Evolutionary conservation across 768 basidiomycete species (phyloP).

Genomic region (Rhodocollybia butyracea): DNA sequence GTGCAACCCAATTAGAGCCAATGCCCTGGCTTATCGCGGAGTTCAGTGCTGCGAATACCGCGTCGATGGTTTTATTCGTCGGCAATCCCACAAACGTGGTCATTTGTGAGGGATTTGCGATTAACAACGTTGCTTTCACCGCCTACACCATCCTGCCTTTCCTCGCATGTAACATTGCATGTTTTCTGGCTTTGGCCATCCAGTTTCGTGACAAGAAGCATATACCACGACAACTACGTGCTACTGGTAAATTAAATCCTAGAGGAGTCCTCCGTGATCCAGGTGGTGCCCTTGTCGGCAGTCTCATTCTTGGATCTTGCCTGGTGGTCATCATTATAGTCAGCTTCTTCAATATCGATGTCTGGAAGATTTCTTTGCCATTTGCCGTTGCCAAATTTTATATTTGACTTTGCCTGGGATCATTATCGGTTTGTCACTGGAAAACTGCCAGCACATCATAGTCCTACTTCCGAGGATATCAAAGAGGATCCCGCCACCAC

Average conservation of each 20-base stretch:
- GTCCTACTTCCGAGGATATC: slow-evolving; percentile 16
- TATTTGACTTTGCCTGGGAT: slow-evolving; percentile 64
- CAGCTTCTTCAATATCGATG: slow-evolving; percentile 72
- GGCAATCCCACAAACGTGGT: slow-evolving; percentile 95
- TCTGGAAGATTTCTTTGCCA: slow-evolving; percentile 83
- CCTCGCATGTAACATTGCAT: slow-evolving; percentile 60
- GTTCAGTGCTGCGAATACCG: slow-evolving; percentile 79
- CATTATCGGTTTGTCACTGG: slow-evolving; percentile 39
- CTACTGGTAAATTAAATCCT: slow-evolving; percentile 39
- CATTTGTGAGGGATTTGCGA: slow-evolving; percentile 79
- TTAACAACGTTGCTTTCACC: slow-evolving; percentile 77
- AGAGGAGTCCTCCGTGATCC: slow-evolving; percentile 70
- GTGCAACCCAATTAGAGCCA: slow-evolving; percentile 54
- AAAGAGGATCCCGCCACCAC: slow-evolving; percentile 8
- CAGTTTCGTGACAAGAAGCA: slow-evolving; percentile 58
- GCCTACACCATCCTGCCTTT: slow-evolving; percentile 84
- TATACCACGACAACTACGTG: slow-evolving; percentile 45
- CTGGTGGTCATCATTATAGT: slow-evolving; percentile 74
- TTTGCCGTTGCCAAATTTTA: slow-evolving; percentile 72
- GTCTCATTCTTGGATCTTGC: slow-evolving; percentile 59
- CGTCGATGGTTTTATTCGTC: slow-evolving; percentile 71
- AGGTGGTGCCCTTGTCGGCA: slow-evolving; percentile 70
- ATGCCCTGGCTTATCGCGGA: slow-evolving; percentile 71
- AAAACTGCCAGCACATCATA: slow-evolving; percentile 20
- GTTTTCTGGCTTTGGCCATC: slow-evolving; percentile 52